phyloP scores from a whole-genome alignment of 345 rosid species.

The Hibiscus mutabilis region DNA sequence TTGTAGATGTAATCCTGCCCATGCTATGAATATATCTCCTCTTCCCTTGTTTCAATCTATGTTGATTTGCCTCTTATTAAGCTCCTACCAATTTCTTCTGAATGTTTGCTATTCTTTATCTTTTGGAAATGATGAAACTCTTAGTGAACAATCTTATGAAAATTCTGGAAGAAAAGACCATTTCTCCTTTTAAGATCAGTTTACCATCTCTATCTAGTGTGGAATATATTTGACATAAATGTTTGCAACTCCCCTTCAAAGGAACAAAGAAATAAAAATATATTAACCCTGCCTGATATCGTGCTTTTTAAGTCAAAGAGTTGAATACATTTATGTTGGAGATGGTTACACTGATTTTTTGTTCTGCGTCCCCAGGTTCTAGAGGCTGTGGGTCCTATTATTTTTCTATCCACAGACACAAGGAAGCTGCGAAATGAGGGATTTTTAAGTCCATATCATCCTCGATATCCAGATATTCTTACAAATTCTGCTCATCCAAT shows the following conservation, averaged over 20 bases:
- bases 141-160: background rate
- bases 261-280: background rate
- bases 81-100: background rate
- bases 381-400: constrained; percentile 97
- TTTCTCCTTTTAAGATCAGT: background rate
- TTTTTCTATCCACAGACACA: constrained; percentile 90
- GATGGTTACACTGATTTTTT: constrained; percentile 10
- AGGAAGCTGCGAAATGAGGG: constrained; percentile 97
- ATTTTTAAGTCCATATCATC: constrained; percentile 94
- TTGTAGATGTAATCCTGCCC: background rate
- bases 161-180: background rate
- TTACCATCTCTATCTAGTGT: background rate
- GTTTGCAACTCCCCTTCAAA: background rate
- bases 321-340: background rate
- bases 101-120: background rate
- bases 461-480: constrained; percentile 94
- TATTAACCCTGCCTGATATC: background rate
- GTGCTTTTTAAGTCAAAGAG: background rate
- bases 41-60: background rate
- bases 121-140: background rate
- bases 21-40: background rate
- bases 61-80: background rate
- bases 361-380: constrained; percentile 59
- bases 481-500: constrained; percentile 97
- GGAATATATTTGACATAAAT: background rate